Evolutionary conservation across 1,284 basidiomycete genomes (phyloP).

Genomic region (Malassezia pachydermatis): DNA sequence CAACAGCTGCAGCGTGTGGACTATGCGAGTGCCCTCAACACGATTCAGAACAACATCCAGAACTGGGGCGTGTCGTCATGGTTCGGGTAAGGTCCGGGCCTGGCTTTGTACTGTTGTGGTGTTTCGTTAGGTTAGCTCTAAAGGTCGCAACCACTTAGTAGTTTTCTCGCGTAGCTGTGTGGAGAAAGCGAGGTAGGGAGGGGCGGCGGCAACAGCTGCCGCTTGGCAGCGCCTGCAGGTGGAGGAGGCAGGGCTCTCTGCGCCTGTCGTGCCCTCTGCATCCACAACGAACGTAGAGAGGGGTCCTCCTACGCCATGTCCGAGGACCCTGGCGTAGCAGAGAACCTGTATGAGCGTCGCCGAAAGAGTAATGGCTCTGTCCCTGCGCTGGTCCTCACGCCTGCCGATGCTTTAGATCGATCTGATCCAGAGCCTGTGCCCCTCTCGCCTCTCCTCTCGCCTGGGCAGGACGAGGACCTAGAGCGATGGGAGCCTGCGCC

Average conservation of each 20-base stretch:
- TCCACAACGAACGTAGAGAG: too few species aligned
- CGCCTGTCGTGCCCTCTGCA: too few species aligned
- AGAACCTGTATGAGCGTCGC: too few species aligned
- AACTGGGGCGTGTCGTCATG: slow-evolving; percentile 24
- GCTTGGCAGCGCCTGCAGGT: too few species aligned
- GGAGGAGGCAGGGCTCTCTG: too few species aligned
- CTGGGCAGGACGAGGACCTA: neutral
- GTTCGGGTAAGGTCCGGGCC: slow-evolving; percentile 7
- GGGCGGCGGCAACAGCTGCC: too few species aligned
- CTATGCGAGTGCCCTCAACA: slow-evolving; percentile 27
- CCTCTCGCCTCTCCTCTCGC: neutral
- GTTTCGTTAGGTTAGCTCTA: neutral
- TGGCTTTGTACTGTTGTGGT: neutral
- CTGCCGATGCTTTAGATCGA: neutral
- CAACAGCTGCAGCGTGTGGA: slow-evolving; percentile 17
- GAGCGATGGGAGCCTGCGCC: slow-evolving; percentile 7
- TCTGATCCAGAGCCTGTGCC: neutral
- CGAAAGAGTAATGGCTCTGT: too few species aligned
- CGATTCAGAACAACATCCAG: slow-evolving; percentile 32
- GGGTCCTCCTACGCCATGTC: too few species aligned
- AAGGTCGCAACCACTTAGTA: too few species aligned
- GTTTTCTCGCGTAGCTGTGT: neutral
- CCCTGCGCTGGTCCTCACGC: slow-evolving; percentile 1
- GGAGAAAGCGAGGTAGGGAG: neutral
- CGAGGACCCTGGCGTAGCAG: too few species aligned